Percentiles rank a stretch among this genome's conserved stretches.
phyloP scores from a whole-genome alignment of 2,329 filamentous ascomycete genomes.

The Helminthosporium solani region DNA sequence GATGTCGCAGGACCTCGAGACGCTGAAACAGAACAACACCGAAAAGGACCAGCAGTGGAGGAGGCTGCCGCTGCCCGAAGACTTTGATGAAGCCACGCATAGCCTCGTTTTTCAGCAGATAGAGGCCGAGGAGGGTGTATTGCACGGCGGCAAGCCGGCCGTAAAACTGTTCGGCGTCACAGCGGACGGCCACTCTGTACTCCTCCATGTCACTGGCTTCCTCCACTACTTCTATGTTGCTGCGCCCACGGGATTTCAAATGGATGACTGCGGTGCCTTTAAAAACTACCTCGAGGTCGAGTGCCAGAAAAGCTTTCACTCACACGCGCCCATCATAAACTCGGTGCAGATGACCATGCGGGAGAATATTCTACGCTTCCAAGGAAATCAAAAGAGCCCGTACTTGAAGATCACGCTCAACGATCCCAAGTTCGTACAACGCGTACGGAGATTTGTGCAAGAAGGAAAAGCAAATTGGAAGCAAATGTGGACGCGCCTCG shows the following conservation, averaged over 20 bases:
- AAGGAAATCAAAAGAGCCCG: constrained; percentile 86
- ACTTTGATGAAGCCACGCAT: constrained; percentile 65
- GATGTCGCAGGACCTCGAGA: constrained; percentile 88
- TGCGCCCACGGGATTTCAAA: constrained; percentile 78
- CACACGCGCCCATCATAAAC: constrained; percentile 71
- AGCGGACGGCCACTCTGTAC: constrained; percentile 80
- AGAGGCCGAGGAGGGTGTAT: constrained; percentile 84
- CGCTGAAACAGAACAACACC: constrained; percentile 79
- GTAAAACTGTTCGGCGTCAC: constrained; percentile 95
- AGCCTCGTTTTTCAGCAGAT: constrained; percentile 92
- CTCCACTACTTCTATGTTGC: constrained; percentile 94
- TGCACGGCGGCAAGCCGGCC: constrained; percentile 73
- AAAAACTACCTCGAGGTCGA: constrained; percentile 77
- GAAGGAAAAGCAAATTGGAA: constrained; percentile 81
- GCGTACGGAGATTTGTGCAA: constrained; percentile 74
- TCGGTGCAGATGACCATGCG: constrained; percentile 79
- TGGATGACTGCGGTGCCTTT: constrained; percentile 75
- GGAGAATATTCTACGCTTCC: constrained; percentile 91
- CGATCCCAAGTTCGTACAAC: constrained; percentile 81
- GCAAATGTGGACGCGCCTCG: constrained; percentile 69
- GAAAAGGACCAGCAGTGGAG: constrained; percentile 96
- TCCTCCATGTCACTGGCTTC: constrained; percentile 94
- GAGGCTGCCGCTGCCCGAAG: constrained; percentile 57
- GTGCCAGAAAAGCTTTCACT: constrained; percentile 55
- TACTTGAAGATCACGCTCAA: constrained; percentile 93